Conservation (phyloP, 163 green algal genomes). For the Chlamydomonas reinhardtii region DNA sequence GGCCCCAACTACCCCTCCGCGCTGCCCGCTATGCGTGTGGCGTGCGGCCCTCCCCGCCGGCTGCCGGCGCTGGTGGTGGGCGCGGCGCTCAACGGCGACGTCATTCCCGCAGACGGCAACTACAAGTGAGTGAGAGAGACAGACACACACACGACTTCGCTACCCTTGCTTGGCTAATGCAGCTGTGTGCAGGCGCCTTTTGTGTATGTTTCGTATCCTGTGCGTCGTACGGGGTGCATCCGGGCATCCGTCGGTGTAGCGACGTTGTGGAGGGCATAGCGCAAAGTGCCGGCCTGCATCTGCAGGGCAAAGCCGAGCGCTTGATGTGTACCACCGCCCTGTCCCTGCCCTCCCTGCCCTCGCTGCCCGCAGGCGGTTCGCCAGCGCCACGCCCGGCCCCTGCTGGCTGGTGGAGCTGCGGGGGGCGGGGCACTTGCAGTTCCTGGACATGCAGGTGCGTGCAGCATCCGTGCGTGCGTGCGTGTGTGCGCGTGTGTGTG, state of each 20-base stretch:
- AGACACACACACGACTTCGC: too few relatives aligned
- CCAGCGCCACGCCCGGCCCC: background rate
- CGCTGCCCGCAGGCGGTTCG: constrained; percentile 42
- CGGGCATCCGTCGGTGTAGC: too few relatives aligned
- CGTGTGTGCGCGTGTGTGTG: background rate
- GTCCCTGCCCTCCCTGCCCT: too few relatives aligned
- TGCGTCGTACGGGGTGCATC: too few relatives aligned
- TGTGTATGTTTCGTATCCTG: too few relatives aligned
- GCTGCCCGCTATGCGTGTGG: constrained; percentile 33
- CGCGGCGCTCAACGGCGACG: constrained; percentile 34
- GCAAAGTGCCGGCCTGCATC: too few relatives aligned
- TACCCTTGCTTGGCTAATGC: too few relatives aligned
- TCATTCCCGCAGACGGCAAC: constrained; percentile 49
- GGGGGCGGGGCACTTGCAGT: constrained; percentile 84
- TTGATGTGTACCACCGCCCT: background rate
- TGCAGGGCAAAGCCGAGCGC: too few relatives aligned
- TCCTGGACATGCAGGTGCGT: constrained; percentile 71
- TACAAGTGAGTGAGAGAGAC: constrained; percentile 21
- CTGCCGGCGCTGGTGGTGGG: constrained; percentile 49
- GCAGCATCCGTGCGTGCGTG: background rate
- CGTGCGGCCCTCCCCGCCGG: constrained; percentile 26
- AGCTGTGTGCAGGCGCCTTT: too few relatives aligned
- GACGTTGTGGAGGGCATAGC: too few relatives aligned
- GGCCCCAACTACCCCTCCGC: constrained; percentile 49
- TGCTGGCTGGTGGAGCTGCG: constrained; percentile 72